These are phyloP conservation scores for Gryganskiella cystojenkinii DNA, from an alignment of 192 early-diverging fungal genomes.

Conservation along the genomic window DNA sequence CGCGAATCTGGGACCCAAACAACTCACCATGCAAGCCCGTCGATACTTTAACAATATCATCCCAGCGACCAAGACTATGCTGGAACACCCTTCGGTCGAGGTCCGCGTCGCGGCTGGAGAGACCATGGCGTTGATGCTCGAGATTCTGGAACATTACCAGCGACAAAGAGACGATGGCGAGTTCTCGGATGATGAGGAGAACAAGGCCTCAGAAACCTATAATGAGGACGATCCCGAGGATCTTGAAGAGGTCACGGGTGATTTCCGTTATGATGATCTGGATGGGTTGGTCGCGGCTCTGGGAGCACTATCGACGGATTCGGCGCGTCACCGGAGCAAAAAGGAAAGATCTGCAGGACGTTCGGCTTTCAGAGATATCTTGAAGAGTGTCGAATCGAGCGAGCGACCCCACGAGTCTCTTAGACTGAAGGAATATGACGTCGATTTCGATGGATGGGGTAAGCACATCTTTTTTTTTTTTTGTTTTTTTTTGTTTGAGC, in stretches of 20 bases:
- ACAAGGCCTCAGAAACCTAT: conserved; percentile 14
- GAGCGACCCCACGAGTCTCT: conserved; percentile 64
- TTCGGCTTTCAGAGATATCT: conserved; percentile 72
- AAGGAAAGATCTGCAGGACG: conserved; percentile 67
- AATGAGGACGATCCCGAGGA: conserved; percentile 58
- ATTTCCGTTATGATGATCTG: conserved; percentile 63
- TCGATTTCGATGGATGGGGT: conserved; percentile 70
- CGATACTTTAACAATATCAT: conserved; percentile 57
- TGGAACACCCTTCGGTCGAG: conserved; percentile 69
- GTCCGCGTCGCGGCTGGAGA: conserved; percentile 76
- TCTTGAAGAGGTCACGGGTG: conserved; percentile 35
- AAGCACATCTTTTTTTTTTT: conserved; percentile 1
- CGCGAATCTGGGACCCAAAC: conserved; percentile 27
- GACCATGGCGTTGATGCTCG: conserved; percentile 79
- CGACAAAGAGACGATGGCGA: conserved; percentile 29
- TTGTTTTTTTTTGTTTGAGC: too few relatives aligned
- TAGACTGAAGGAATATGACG: conserved; percentile 55
- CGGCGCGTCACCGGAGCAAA: conserved; percentile 64
- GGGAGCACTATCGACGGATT: conserved; percentile 66
- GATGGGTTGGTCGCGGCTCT: conserved; percentile 68
- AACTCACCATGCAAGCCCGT: conserved; percentile 39
- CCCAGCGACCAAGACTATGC: conserved; percentile 59
- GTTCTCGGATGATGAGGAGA: conserved; percentile 42
- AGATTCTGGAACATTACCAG: conserved; percentile 57
- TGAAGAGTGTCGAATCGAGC: conserved; percentile 67